Evolutionary conservation across 768 basidiomycete genomes (phyloP).

Genomic region (Podaxis sp.): DNA sequence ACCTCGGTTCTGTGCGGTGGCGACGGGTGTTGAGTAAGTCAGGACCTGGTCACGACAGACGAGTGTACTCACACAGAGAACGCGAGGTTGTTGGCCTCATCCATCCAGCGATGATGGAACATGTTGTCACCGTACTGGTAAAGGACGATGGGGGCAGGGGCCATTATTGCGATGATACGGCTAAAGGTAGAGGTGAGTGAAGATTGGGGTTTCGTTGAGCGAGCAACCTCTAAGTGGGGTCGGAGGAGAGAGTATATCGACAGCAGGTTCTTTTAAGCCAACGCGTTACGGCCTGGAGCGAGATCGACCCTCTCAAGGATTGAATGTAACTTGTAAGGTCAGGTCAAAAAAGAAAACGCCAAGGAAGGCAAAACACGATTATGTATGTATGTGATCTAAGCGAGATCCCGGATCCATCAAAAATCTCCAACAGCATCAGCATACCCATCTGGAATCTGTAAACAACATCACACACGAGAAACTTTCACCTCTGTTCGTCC

Average conservation of each 20-base stretch:
- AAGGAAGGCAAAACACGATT: conserved; percentile 14
- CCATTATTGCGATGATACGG: conserved; percentile 16
- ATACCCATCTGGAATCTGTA: conserved; percentile 13
- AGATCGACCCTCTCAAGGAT: conserved; percentile 9
- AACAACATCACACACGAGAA: conserved; percentile 10
- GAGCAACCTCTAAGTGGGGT: background rate
- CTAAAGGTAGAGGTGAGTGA: background rate
- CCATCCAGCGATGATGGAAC: conserved; percentile 10
- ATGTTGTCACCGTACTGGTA: conserved; percentile 14
- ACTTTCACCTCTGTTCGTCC: conserved; percentile 9
- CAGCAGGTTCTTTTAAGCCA: conserved; percentile 8
- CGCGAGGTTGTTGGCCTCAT: conserved; percentile 1
- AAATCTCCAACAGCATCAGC: conserved; percentile 11
- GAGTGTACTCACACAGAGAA: conserved; percentile 10
- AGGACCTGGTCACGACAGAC: background rate
- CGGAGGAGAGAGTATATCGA: background rate
- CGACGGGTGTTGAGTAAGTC: background rate
- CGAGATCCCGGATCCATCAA: conserved; percentile 17
- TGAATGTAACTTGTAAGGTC: conserved; percentile 11
- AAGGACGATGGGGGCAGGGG: conserved; percentile 6
- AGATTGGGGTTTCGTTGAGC: background rate
- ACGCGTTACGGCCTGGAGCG: conserved; percentile 8
- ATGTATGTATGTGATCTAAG: conserved; percentile 14
- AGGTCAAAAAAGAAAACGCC: conserved; percentile 14
- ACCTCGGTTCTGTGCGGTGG: conserved; percentile 11